Percentiles rank a stretch among this genome's conserved stretches.
Evolutionary conservation across 257 asterid species (phyloP).

Genomic region (Solanum arcanum): DNA sequence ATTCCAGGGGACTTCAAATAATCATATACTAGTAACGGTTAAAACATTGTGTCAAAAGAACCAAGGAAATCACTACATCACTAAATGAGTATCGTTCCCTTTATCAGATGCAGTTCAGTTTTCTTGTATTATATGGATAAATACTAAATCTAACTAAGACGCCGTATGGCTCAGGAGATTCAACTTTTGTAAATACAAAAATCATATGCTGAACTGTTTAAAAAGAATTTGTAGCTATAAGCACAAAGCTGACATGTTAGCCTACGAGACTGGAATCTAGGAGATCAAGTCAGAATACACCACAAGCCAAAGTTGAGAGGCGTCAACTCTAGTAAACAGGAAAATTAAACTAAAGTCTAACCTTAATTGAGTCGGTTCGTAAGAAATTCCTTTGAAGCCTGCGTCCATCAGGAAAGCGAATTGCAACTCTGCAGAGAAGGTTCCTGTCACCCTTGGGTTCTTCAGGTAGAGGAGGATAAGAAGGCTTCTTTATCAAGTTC

Average conservation of each 20-base stretch:
- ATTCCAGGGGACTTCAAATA: neutral
- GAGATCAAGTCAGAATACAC: neutral
- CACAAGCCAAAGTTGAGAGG: neutral
- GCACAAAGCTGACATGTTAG: neutral
- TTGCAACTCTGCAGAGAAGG: slow-evolving; percentile 75
- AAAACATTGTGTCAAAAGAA: neutral
- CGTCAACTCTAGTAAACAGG: neutral
- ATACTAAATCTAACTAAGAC: neutral
- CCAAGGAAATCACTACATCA: neutral
- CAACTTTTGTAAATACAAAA: neutral
- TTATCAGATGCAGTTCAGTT: neutral
- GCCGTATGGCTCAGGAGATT: neutral
- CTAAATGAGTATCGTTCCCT: neutral
- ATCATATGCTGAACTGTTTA: neutral
- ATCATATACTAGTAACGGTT: neutral
- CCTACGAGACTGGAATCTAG: neutral
- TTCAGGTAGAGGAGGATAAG: slow-evolving; percentile 74
- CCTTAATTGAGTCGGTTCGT: slow-evolving; percentile 86
- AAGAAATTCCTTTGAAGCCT: slow-evolving; percentile 86
- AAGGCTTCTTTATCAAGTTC: slow-evolving; percentile 21
- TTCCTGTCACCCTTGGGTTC: slow-evolving; percentile 73
- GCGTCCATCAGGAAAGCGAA: slow-evolving; percentile 96
- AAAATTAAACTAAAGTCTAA: neutral
- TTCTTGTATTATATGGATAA: neutral
- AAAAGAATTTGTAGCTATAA: neutral